Conservation (phyloP, 495 filamentous ascomycete genomes). For the Venustampulla echinocandica region DNA sequence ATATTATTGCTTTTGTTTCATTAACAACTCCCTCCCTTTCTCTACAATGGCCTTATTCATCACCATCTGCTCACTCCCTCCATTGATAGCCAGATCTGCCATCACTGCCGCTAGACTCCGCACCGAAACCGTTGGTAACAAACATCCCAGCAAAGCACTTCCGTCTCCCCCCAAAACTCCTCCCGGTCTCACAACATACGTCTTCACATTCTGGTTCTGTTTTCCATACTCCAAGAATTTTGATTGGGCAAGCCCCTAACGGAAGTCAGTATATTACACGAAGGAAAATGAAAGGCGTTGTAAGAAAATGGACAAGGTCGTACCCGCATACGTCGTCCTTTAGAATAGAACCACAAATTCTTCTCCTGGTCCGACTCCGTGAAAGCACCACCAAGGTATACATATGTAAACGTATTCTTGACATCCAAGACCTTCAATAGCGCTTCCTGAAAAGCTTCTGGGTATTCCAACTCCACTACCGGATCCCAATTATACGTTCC, state of each 20-base stretch:
- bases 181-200: conserved; percentile 26
- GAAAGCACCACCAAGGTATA: conserved; percentile 31
- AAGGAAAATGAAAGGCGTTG: background rate
- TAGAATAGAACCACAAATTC: conserved; percentile 28
- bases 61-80: conserved; percentile 15
- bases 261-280: conserved; percentile 5
- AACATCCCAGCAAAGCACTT: conserved; percentile 16
- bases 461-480: conserved; percentile 26
- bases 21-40: conserved; percentile 6
- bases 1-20: conserved; percentile 3
- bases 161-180: conserved; percentile 18
- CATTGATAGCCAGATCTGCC: conserved; percentile 24
- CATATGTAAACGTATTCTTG: conserved; percentile 28
- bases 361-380: conserved; percentile 30
- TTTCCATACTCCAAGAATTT: conserved; percentile 20
- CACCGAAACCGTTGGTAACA: conserved; percentile 20
- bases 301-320: conserved; percentile 6
- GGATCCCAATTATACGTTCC: conserved; percentile 20
- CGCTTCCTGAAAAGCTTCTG: conserved; percentile 21
- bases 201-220: conserved; percentile 12
- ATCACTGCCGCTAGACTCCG: conserved; percentile 22
- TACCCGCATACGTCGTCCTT: conserved; percentile 29
- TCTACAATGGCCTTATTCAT: conserved; percentile 15
- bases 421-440: conserved; percentile 1
- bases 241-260: conserved; percentile 26